Percentiles rank a stretch among this genome's conserved stretches.
Conservation (phyloP, 768 basidiomycete species). For the Pleurotus eryngii region DNA sequence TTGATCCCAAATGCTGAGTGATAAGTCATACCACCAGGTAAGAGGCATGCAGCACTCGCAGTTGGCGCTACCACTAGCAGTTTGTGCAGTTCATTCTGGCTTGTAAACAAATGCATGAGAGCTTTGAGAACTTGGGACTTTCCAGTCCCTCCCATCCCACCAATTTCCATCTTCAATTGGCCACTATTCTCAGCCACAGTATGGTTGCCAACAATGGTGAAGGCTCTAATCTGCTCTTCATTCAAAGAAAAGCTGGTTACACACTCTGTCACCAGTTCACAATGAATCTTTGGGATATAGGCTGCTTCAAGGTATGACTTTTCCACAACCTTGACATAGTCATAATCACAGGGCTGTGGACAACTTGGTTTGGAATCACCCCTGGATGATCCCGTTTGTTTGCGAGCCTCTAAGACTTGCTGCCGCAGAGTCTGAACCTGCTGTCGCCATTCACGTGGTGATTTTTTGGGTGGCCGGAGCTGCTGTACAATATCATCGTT, state of each 20-base stretch:
- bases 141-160: constrained; percentile 25
- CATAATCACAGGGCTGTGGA: background rate
- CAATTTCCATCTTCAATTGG: constrained; percentile 23
- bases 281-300: background rate
- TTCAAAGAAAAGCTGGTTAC: background rate
- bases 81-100: constrained; percentile 6
- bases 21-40: constrained; percentile 21
- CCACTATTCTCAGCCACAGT: background rate
- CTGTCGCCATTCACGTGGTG: background rate
- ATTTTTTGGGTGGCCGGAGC: background rate
- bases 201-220: constrained; percentile 22
- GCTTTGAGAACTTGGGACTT: constrained; percentile 21
- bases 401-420: background rate
- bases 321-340: constrained; percentile 1
- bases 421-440: background rate
- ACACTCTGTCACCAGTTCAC: too few relatives aligned
- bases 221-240: background rate
- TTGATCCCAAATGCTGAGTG: constrained; percentile 19
- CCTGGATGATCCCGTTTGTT: background rate
- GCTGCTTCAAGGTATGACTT: constrained; percentile 2
- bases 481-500: background rate
- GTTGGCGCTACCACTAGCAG: constrained; percentile 19
- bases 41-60: constrained; percentile 16
- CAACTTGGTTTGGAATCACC: background rate
- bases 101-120: constrained; percentile 11